Conservation (phyloP, 169 alveolate species). For the Eimeria brunetti region DNA sequence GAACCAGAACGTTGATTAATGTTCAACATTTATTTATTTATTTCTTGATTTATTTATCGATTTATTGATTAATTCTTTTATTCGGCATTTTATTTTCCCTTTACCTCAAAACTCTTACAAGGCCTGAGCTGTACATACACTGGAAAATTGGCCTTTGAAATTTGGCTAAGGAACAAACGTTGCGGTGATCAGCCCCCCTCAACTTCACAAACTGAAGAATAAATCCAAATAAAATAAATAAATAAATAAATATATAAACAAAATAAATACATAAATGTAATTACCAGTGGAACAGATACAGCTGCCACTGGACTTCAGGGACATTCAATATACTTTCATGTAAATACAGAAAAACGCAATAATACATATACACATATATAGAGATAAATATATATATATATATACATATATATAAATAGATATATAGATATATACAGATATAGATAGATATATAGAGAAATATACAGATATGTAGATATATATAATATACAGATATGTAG, state of each 20-base stretch:
- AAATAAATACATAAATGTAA: neutral
- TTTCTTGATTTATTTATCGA: neutral
- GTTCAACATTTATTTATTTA: no score
- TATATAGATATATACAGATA: neutral
- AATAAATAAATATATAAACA: no score
- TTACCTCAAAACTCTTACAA: constrained; percentile 40
- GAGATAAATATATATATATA: no score
- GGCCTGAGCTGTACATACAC: constrained; percentile 35
- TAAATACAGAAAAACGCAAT: neutral
- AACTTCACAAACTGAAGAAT: constrained; percentile 44
- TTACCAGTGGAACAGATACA: neutral
- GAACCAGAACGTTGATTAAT: no score
- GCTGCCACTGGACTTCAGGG: no score
- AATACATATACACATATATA: no score
- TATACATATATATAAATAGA: no score
- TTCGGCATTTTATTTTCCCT: neutral
- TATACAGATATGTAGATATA: no score
- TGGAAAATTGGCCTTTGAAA: constrained; percentile 54
- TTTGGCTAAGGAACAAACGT: constrained; percentile 58
- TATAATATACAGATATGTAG: no score
- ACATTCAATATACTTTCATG: neutral
- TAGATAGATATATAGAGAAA: no score
- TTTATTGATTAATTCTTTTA: neutral
- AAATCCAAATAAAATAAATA: neutral
- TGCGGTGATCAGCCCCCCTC: constrained; percentile 71